Conservation (phyloP, 179 eudicot species). For the Silene coronaria region DNA sequence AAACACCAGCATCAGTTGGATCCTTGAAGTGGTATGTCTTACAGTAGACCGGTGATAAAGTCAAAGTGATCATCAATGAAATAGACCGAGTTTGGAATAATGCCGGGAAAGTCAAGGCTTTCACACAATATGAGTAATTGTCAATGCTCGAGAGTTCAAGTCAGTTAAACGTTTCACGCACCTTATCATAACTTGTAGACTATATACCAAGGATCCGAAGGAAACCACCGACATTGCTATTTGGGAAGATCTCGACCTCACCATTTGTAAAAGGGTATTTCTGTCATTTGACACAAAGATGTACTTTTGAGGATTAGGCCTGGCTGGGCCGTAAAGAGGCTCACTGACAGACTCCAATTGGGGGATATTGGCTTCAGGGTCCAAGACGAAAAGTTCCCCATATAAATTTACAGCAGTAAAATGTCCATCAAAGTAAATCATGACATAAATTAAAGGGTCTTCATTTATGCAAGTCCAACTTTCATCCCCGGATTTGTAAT, state of each 20-base stretch:
- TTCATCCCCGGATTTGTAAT: conserved; percentile 17
- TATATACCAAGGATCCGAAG: too few species aligned
- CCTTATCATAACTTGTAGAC: too few species aligned
- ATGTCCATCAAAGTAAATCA: background rate
- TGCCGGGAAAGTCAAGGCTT: too few species aligned
- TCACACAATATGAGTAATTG: too few species aligned
- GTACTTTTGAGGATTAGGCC: conserved; percentile 11
- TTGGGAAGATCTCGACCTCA: conserved; percentile 6
- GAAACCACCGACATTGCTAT: background rate
- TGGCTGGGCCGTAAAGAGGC: background rate
- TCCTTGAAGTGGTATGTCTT: too few species aligned
- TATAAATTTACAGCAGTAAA: background rate
- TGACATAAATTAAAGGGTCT: background rate
- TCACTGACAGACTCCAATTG: background rate
- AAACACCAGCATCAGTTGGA: too few species aligned
- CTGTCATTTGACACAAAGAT: conserved; percentile 16
- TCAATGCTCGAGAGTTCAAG: too few species aligned
- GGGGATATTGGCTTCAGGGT: background rate
- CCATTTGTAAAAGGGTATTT: conserved; percentile 13
- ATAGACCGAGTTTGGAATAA: too few species aligned
- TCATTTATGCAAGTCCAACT: conserved; percentile 13
- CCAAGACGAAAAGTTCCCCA: conserved; percentile 6
- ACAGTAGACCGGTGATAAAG: too few species aligned
- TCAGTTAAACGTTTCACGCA: too few species aligned
- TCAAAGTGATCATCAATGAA: too few species aligned